Evolutionary conservation across 2,329 filamentous ascomycete genomes (phyloP).

Genomic region (Colletotrichum magnum): DNA sequence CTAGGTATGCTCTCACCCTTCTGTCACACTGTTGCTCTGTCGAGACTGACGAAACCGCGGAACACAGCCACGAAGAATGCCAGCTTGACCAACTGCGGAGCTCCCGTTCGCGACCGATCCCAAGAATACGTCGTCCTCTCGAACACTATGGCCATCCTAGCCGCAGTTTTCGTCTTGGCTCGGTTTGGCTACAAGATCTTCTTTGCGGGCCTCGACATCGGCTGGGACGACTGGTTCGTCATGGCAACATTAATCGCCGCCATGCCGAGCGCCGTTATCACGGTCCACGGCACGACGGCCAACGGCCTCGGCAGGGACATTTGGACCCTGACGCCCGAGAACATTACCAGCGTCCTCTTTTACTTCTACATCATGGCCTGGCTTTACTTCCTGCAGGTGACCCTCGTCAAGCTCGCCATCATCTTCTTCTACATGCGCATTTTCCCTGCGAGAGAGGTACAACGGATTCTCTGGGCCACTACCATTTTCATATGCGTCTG

Average conservation of each 20-base stretch:
- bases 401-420: conserved; percentile 62
- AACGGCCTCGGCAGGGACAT: conserved; percentile 61
- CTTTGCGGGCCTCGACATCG: conserved; percentile 48
- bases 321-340: conserved; percentile 57
- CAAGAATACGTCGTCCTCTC: conserved; percentile 50
- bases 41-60: neutral
- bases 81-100: conserved; percentile 46
- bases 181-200: conserved; percentile 54
- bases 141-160: conserved; percentile 50
- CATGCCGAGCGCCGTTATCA: conserved; percentile 49
- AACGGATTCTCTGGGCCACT: conserved; percentile 54
- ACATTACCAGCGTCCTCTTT: conserved; percentile 56
- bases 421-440: conserved; percentile 66
- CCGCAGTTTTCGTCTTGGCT: conserved; percentile 53
- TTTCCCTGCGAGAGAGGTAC: conserved; percentile 56
- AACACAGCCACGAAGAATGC: conserved; percentile 44
- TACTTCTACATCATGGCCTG: conserved; percentile 55
- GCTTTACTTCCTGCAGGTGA: conserved; percentile 60
- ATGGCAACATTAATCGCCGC: conserved; percentile 46
- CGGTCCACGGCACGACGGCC: conserved; percentile 45
- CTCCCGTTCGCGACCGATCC: conserved; percentile 47
- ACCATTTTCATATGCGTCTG: conserved; percentile 52
- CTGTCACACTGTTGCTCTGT: neutral
- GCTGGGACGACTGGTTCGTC: conserved; percentile 54
- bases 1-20: conserved; percentile 29